A percentile compares a stretch with the other conserved stretches of the same genome.
Conservation (phyloP, 2,329 filamentous ascomycete genomes). For the Colletotrichum lentis region DNA sequence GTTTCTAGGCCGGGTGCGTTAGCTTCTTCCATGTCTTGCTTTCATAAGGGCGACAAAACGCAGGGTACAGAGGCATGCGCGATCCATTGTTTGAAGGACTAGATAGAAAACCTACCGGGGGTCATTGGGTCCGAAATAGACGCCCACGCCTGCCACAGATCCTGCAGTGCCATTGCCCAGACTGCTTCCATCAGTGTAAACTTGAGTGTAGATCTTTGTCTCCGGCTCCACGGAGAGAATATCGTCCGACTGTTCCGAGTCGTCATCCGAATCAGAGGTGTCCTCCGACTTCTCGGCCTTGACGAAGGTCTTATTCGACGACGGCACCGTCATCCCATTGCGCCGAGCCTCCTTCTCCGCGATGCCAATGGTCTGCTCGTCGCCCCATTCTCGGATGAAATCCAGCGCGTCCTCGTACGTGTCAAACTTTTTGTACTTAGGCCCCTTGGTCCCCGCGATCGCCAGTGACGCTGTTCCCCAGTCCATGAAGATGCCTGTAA, state of each 20-base stretch:
- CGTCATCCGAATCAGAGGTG: conserved; percentile 48
- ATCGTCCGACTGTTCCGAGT: conserved; percentile 42
- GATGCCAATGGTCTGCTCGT: conserved; percentile 51
- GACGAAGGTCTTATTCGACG: conserved; percentile 5
- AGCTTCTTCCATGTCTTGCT: conserved; percentile 26
- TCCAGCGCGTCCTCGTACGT: conserved; percentile 77
- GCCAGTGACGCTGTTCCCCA: conserved; percentile 77
- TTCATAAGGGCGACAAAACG: background rate
- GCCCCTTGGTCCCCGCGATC: conserved; percentile 75
- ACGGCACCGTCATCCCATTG: conserved; percentile 9
- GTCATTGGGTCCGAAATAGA: conserved; percentile 68
- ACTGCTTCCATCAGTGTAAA: conserved; percentile 72
- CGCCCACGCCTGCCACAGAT: conserved; percentile 68
- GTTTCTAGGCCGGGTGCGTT: conserved; percentile 54
- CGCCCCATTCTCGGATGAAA: conserved; percentile 69
- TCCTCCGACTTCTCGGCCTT: conserved; percentile 47
- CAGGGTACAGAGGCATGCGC: background rate
- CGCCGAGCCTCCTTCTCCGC: conserved; percentile 24
- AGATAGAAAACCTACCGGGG: conserved; percentile 53
- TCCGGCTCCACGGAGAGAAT: conserved; percentile 40
- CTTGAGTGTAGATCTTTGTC: conserved; percentile 48
- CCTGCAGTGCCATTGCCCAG: conserved; percentile 64
- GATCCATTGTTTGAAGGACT: background rate
- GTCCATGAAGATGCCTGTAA: conserved; percentile 67
- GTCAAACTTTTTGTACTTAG: conserved; percentile 74